These are phyloP conservation scores for Zelopaecilomyces penicillatus DNA, from an alignment of 2,329 filamentous ascomycete species.

Conservation along the genomic window DNA sequence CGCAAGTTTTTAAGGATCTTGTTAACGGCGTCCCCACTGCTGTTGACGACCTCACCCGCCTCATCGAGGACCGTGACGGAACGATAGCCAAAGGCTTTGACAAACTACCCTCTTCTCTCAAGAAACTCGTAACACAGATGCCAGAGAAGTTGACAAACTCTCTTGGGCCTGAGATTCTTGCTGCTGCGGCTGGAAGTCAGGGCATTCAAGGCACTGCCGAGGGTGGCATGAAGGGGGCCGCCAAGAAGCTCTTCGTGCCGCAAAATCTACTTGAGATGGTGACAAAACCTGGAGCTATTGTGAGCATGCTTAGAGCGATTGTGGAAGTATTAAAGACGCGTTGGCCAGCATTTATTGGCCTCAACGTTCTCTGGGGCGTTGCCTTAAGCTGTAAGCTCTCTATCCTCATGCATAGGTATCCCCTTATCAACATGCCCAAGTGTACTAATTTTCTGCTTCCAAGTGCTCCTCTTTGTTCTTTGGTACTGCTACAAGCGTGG, in stretches of 20 bases:
- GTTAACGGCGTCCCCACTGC: conserved; percentile 89
- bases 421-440: conserved; percentile 1
- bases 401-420: background rate
- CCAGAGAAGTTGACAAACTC: conserved; percentile 71
- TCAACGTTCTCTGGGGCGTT: conserved; percentile 84
- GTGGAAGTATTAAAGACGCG: conserved; percentile 78
- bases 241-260: conserved; percentile 60
- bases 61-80: conserved; percentile 54
- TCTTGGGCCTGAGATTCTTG: conserved; percentile 74
- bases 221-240: conserved; percentile 51
- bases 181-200: conserved; percentile 67
- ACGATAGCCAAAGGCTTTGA: conserved; percentile 52
- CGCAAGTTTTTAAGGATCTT: conserved; percentile 82
- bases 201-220: conserved; percentile 49
- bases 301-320: conserved; percentile 79
- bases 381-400: conserved; percentile 67
- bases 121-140: conserved; percentile 78
- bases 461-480: conserved; percentile 83
- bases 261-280: conserved; percentile 70
- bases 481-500: conserved; percentile 99
- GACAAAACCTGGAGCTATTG: conserved; percentile 78
- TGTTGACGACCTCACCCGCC: conserved; percentile 69
- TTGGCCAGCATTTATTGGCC: conserved; percentile 85
- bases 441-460: conserved; percentile 4
- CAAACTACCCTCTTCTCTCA: conserved; percentile 66